These are phyloP conservation scores for Phyllosticta citriasiana DNA, from an alignment of 2,329 filamentous ascomycete species.

Conservation along the genomic window DNA sequence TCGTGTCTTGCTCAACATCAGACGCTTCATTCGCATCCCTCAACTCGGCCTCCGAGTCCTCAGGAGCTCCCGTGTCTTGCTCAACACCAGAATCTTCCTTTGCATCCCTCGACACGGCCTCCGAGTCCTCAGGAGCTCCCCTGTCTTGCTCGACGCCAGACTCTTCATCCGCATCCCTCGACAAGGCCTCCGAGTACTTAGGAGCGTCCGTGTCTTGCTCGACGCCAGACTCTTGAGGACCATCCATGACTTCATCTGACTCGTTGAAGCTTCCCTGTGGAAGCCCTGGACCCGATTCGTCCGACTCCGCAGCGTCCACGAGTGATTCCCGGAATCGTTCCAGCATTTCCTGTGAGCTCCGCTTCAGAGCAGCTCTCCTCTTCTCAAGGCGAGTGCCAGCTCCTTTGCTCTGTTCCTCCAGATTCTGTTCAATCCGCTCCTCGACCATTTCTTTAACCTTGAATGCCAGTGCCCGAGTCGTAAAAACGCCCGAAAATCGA, in stretches of 20 bases:
- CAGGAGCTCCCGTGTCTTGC: neutral
- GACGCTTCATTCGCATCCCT: no score
- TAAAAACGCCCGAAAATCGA: constrained; percentile 73
- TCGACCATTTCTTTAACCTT: constrained; percentile 73
- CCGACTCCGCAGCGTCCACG: neutral
- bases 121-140: neutral
- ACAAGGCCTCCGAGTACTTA: neutral
- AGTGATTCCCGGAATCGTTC: neutral
- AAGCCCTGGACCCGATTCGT: neutral
- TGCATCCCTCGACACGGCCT: no score
- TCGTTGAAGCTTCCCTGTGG: neutral
- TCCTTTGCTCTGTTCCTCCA: neutral
- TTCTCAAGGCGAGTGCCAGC: neutral
- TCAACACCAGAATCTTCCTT: neutral
- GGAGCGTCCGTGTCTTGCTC: neutral
- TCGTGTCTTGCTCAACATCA: no score
- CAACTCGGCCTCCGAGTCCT: neutral
- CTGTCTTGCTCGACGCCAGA: neutral
- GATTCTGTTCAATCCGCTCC: constrained; percentile 55
- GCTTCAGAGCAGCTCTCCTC: neutral
- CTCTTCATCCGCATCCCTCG: neutral
- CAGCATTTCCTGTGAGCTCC: neutral
- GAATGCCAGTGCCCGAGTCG: constrained; percentile 62
- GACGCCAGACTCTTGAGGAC: neutral
- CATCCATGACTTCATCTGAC: neutral